Percentiles rank a stretch among this genome's conserved stretches.
phyloP scores from a whole-genome alignment of 495 filamentous ascomycete genomes.

The Penicillium macrosclerotiorum region DNA sequence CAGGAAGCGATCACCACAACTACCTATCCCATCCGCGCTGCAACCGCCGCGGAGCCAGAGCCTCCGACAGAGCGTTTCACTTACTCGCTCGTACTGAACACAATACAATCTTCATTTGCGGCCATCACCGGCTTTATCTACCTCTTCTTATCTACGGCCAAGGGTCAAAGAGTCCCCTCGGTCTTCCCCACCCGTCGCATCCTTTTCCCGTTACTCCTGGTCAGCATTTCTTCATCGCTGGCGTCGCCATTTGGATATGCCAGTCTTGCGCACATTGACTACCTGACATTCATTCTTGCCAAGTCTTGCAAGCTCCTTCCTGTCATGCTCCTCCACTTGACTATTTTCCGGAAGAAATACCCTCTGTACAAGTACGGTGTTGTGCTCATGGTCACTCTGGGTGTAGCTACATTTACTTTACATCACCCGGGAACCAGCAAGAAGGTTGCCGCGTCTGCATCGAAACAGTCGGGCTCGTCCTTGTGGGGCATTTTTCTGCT shows the following conservation, averaged over 20 bases:
- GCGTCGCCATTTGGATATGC: conserved; percentile 95
- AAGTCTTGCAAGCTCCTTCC: conserved; percentile 97
- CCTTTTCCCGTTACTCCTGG: conserved; percentile 74
- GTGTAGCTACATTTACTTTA: conserved; percentile 93
- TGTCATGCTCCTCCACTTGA: conserved; percentile 94
- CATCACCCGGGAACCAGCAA: conserved; percentile 71
- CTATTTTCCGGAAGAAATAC: conserved; percentile 84
- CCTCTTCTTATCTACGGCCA: conserved; percentile 65
- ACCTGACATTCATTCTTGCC: conserved; percentile 97
- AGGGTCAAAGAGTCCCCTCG: conserved; percentile 50
- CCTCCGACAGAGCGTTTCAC: conserved; percentile 68
- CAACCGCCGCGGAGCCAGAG: conserved; percentile 50
- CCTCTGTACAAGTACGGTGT: conserved; percentile 97
- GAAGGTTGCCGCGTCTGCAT: conserved; percentile 54
- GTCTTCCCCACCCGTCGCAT: conserved; percentile 76
- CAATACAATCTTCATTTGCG: conserved; percentile 90
- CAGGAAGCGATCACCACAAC: conserved; percentile 98
- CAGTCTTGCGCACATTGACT: conserved; percentile 90
- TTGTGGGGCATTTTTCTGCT: conserved; percentile 81
- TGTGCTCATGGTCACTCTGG: conserved; percentile 82
- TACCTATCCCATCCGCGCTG: conserved; percentile 55
- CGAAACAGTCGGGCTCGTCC: conserved; percentile 52
- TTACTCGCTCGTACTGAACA: conserved; percentile 92
- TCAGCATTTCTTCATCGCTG: conserved; percentile 82
- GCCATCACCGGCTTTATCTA: conserved; percentile 78